Conservation (phyloP, 306 rosid species). For the Leucaena leucocephala region DNA sequence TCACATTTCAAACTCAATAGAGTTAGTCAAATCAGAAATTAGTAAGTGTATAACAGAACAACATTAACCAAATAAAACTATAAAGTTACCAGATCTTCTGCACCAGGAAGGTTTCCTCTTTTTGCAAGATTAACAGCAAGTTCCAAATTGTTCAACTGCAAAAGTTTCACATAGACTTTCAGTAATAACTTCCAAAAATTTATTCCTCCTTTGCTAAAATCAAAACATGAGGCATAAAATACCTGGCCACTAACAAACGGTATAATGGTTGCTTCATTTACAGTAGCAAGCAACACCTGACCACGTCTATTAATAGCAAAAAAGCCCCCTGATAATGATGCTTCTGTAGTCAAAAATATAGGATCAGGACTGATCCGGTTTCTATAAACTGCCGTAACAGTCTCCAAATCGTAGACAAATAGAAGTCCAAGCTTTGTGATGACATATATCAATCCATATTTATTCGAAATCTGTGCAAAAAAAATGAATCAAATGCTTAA, state of each 20-base stretch:
- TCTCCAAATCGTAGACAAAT: constrained; percentile 82
- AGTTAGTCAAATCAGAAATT: not conserved
- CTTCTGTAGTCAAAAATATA: constrained; percentile 78
- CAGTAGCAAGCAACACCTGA: constrained; percentile 80
- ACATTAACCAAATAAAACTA: constrained; percentile 32
- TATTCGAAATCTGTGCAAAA: constrained; percentile 60
- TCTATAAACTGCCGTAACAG: constrained; percentile 80
- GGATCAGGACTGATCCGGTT: constrained; percentile 89
- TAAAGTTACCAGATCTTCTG: constrained; percentile 72
- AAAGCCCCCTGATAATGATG: constrained; percentile 69
- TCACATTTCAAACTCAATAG: not conserved
- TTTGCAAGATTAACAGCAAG: constrained; percentile 87
- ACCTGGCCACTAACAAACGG: constrained; percentile 84
- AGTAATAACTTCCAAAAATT: constrained; percentile 11
- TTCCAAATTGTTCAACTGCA: constrained; percentile 78
- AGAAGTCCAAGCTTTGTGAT: constrained; percentile 85
- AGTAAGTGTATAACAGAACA: not conserved
- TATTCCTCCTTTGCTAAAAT: constrained; percentile 33
- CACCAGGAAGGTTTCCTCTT: constrained; percentile 90
- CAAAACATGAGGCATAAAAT: constrained; percentile 29
- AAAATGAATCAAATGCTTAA: constrained; percentile 35
- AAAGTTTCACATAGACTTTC: constrained; percentile 32
- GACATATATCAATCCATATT: constrained; percentile 76
- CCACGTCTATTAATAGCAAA: constrained; percentile 83
- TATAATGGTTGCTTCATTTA: constrained; percentile 75